These are phyloP conservation scores for Pyrenophora tritici-repentis DNA, from an alignment of 2,329 filamentous ascomycete species.

Conservation along the genomic window DNA sequence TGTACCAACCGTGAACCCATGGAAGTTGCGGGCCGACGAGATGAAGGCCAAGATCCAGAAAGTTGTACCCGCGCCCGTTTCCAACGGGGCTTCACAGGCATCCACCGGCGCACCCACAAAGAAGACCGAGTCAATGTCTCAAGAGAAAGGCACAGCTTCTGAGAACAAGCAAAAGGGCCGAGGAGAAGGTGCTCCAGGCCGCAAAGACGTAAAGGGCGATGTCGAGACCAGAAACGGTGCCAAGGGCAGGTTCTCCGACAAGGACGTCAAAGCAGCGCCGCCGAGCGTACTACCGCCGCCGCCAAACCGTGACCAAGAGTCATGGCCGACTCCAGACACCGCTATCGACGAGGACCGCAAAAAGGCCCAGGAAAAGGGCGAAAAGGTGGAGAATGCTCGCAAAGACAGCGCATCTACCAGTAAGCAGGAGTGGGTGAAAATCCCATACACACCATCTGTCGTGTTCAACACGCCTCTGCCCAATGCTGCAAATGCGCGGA, in stretches of 20 bases:
- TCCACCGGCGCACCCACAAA: constrained; percentile 21
- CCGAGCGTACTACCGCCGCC: constrained; percentile 56
- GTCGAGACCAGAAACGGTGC: constrained; percentile 33
- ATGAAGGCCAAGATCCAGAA: constrained; percentile 58
- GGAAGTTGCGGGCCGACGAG: constrained; percentile 78
- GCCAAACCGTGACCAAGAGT: constrained; percentile 73
- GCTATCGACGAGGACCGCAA: constrained; percentile 77
- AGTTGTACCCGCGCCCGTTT: constrained; percentile 47
- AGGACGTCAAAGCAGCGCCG: constrained; percentile 28
- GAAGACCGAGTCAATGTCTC: constrained; percentile 29
- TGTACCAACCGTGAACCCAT: constrained; percentile 82
- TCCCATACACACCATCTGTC: constrained; percentile 82
- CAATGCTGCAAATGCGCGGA: constrained; percentile 44
- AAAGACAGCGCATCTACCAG: constrained; percentile 56
- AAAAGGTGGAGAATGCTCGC: constrained; percentile 69
- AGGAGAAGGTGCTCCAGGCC: constrained; percentile 29
- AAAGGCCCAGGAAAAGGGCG: constrained; percentile 69
- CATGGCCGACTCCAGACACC: constrained; percentile 89
- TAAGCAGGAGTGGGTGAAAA: constrained; percentile 84
- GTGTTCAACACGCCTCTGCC: constrained; percentile 84
- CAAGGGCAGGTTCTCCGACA: constrained; percentile 37
- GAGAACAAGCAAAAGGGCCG: constrained; percentile 29
- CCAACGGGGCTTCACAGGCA: constrained; percentile 26
- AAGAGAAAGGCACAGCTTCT: constrained; percentile 25
- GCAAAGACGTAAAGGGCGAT: constrained; percentile 36